Conservation (phyloP, 805 yeast genomes). For the Komagataella pastoris region DNA sequence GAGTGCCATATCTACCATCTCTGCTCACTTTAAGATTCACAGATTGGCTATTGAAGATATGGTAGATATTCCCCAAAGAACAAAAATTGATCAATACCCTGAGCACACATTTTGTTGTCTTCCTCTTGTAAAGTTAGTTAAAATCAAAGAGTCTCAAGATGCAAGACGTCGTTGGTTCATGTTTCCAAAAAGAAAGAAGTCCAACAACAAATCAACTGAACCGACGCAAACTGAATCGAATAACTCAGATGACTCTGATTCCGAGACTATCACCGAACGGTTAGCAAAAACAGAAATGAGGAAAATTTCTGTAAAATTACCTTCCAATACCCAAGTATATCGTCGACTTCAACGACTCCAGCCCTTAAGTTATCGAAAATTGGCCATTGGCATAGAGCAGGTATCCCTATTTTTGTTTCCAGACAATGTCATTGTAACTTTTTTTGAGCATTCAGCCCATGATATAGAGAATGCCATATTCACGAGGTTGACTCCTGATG, state of each 20-base stretch:
- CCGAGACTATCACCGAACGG: slow-evolving; percentile 8
- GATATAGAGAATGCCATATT: slow-evolving; percentile 39
- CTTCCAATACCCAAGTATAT: slow-evolving; percentile 8
- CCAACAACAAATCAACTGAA: neutral
- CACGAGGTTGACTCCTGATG: slow-evolving; percentile 25
- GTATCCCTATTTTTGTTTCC: slow-evolving; percentile 33
- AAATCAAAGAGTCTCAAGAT: slow-evolving; percentile 8
- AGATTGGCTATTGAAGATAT: slow-evolving; percentile 47
- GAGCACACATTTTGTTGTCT: slow-evolving; percentile 38
- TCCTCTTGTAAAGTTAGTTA: slow-evolving; percentile 35
- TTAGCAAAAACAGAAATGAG: slow-evolving; percentile 15
- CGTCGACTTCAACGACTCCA: slow-evolving; percentile 21
- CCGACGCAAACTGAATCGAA: neutral
- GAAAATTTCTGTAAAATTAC: slow-evolving; percentile 19
- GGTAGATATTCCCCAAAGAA: slow-evolving; percentile 49
- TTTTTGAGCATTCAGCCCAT: slow-evolving; percentile 43
- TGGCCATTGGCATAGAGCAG: slow-evolving; percentile 41
- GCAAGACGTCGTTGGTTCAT: neutral
- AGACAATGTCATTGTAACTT: slow-evolving; percentile 34
- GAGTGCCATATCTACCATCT: slow-evolving; percentile 39
- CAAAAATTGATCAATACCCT: slow-evolving; percentile 41
- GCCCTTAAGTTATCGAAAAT: slow-evolving; percentile 30
- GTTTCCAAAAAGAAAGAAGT: neutral
- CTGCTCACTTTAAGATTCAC: slow-evolving; percentile 31
- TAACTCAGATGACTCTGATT: neutral